Evolutionary conservation across 2,329 filamentous ascomycete genomes (phyloP).

Genomic region (Aspergillus novoparasiticus): DNA sequence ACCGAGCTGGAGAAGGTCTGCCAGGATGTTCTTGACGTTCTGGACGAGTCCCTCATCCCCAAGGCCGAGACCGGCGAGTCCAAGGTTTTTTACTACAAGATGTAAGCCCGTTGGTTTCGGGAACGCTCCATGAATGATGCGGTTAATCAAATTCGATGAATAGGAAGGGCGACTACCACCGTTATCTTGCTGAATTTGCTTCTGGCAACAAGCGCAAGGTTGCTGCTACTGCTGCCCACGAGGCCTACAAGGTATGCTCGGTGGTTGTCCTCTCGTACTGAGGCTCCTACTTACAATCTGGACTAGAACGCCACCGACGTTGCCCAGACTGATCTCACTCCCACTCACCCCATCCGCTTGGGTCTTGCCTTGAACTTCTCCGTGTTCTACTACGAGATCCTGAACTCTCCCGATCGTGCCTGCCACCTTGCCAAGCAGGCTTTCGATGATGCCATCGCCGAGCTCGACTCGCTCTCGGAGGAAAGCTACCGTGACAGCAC

Average conservation of each 20-base stretch:
- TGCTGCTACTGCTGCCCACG: conserved; percentile 89
- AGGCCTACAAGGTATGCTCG: conserved; percentile 89
- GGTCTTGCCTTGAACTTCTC: conserved; percentile 99
- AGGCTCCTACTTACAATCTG: not conserved
- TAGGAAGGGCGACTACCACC: conserved; percentile 99
- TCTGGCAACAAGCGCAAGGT: conserved; percentile 93
- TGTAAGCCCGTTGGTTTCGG: conserved; percentile 67
- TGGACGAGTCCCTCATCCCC: conserved; percentile 91
- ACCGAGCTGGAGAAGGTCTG: conserved; percentile 95
- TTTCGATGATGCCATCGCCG: conserved; percentile 96
- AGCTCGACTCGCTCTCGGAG: conserved; percentile 96
- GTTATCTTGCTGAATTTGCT: conserved; percentile 96
- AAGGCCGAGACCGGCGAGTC: conserved; percentile 96
- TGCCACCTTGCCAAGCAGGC: conserved; percentile 99
- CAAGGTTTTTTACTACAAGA: conserved; percentile 99
- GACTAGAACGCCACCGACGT: conserved; percentile 93
- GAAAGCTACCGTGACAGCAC: conserved; percentile 99
- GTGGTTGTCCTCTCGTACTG: not conserved
- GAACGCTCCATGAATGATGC: conserved; percentile 73
- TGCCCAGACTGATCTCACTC: conserved; percentile 94
- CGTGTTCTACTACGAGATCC: conserved; percentile 99
- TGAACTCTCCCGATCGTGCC: conserved; percentile 95
- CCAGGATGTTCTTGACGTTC: conserved; percentile 94
- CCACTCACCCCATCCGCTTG: conserved; percentile 96
- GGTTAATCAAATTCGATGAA: conserved; percentile 48